These are phyloP conservation scores for Tulasnella calospora DNA, from an alignment of 768 basidiomycete genomes.

Conservation along the genomic window DNA sequence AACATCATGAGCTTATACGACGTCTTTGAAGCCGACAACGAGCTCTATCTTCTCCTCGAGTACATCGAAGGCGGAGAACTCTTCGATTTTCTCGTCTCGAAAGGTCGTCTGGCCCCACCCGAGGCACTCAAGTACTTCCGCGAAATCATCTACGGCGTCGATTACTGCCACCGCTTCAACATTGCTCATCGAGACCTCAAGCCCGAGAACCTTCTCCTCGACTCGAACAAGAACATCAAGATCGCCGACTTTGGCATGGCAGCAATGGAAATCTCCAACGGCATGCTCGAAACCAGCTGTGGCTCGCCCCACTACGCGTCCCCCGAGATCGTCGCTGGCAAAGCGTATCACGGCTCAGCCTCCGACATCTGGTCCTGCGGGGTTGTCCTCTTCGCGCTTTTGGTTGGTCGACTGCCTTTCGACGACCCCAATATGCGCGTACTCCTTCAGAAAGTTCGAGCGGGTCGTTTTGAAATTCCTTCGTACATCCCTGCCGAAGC, in stretches of 20 bases:
- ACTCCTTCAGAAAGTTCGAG: constrained; percentile 80
- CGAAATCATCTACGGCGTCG: constrained; percentile 90
- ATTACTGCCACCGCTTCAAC: constrained; percentile 95
- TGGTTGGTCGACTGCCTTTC: constrained; percentile 88
- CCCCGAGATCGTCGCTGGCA: constrained; percentile 91
- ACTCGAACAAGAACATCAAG: constrained; percentile 66
- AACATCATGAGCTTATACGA: constrained; percentile 95
- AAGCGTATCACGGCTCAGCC: constrained; percentile 80
- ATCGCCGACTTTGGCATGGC: constrained; percentile 99
- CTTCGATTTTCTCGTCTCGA: constrained; percentile 91
- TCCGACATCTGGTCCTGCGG: constrained; percentile 98
- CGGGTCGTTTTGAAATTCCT: constrained; percentile 81
- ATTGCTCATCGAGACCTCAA: constrained; percentile 98
- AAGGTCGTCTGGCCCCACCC: constrained; percentile 68
- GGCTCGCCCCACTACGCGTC: constrained; percentile 96
- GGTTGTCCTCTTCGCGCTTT: constrained; percentile 83
- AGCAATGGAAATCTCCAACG: constrained; percentile 79
- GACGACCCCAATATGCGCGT: constrained; percentile 72
- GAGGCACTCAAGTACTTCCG: constrained; percentile 92
- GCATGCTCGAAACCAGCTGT: constrained; percentile 88
- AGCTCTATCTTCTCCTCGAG: constrained; percentile 90
- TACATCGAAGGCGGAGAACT: constrained; percentile 95
- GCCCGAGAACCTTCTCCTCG: constrained; percentile 93
- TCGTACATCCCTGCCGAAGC: constrained; percentile 74
- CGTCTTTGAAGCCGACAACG: constrained; percentile 87